Percentiles rank a stretch among this genome's conserved stretches.
phyloP scores from a whole-genome alignment of 805 yeast species.

The Ogataea angusta region DNA sequence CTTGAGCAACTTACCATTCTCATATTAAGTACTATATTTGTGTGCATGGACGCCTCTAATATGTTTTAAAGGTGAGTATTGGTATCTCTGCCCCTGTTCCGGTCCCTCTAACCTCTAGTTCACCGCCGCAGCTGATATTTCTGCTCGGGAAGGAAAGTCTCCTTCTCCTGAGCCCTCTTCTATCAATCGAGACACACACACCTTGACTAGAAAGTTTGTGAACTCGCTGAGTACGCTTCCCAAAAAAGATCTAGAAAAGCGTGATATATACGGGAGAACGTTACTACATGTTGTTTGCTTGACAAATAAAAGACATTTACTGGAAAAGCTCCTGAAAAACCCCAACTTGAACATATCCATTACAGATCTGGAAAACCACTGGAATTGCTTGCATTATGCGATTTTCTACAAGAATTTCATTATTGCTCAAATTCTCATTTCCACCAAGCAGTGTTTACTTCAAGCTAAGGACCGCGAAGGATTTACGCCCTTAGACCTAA shows the following conservation, averaged over 20 bases:
- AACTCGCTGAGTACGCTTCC: constrained; percentile 29
- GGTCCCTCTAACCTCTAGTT: constrained; percentile 11
- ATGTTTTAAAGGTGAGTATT: constrained; percentile 26
- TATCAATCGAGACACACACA: constrained; percentile 1
- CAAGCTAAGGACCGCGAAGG: constrained; percentile 67
- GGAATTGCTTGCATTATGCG: constrained; percentile 77
- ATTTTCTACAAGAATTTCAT: constrained; percentile 53
- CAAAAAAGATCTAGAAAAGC: constrained; percentile 37
- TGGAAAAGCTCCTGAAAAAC: constrained; percentile 46
- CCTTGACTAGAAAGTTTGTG: constrained; percentile 16
- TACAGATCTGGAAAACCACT: constrained; percentile 72
- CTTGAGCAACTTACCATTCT: not conserved
- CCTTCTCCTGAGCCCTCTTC: constrained; percentile 9
- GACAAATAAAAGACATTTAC: constrained; percentile 44
- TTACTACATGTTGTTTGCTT: constrained; percentile 56
- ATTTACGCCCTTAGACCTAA: constrained; percentile 67
- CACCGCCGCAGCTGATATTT: constrained; percentile 16
- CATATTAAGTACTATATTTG: not conserved
- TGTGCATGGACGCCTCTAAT: constrained; percentile 3
- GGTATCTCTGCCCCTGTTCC: not conserved
- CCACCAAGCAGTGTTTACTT: constrained; percentile 33
- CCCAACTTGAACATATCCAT: constrained; percentile 43
- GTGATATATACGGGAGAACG: constrained; percentile 70
- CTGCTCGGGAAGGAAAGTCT: constrained; percentile 10
- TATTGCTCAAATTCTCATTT: constrained; percentile 46